Evolutionary conservation across 305 asterid genomes (phyloP), one percentile per base, ranked within the genome.

Genomic region (Caryopteris hybrid): DNA sequence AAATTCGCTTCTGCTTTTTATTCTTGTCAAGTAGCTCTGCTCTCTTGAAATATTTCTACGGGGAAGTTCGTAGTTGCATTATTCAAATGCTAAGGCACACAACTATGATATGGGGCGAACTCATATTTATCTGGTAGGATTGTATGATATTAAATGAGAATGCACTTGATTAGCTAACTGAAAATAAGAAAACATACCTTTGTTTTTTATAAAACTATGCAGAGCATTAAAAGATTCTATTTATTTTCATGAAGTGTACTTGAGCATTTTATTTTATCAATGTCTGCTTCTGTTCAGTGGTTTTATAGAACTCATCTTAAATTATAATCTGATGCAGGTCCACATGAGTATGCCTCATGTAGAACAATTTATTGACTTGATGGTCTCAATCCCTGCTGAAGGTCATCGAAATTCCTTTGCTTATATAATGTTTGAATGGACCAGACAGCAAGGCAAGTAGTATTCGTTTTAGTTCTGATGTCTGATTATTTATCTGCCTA

Each of bases 381-480:
- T 94, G 83, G 80, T 88, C 78, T 84, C 94, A 16, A 74, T 89
- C 78, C 97, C 97, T 17, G 83, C 86, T 29, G 95, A 94, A 74
- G 92, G 89, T 76, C 85, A 89, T 77, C 75, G 34, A 55, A 91
- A 88, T 75, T 82, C 96, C 75, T 88, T 94, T 75, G 80, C 88
- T 41, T 94, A 89, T 83, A 61, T 94, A 16, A 94, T 94, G 95
- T 75, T 80, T 59, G 97, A 91, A 79, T 94, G 99, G 99, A 85
- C 95, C 63, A 88, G 74, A 79, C 89, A 72, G 51, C 99, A 94
- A 91, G 99, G 99, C 75, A 82, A 85, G 92, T 83, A 86, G 93
- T 81, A 12, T 53, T 38, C 21, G 31, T 63, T 53, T 68, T 70
- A 23, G 20, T 43, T 61, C 38, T 22, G 41, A 14, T 13, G 2